Base-by-base conservation (phyloP, 768 basidiomycete genomes). In the Suillus plorans region DNA sequence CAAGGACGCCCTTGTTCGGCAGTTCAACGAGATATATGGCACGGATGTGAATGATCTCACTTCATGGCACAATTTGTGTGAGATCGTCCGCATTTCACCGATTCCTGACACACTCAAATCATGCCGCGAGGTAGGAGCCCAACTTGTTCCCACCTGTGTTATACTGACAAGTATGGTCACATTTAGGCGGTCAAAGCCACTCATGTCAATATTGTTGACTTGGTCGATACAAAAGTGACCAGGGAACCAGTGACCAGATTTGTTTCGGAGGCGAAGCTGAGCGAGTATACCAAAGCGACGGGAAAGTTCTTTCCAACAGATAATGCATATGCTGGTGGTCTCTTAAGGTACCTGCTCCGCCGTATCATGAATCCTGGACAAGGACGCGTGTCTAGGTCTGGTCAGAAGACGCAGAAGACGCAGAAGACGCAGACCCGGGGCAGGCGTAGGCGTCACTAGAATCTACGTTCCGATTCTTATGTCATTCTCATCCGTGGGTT, bases 151-250 rank as follows among this genome's bases (percentile, higher is more conserved):
- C 18, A 5, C 18, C 57, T 41, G 57, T 10, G 18, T 18, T 42
- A 31, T 31, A 25, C 22, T 65, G 41, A 36, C 44, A 44, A 47
- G 22, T 6, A 1, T 13, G 25, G 18, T 12, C 18, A 8, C 16
- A 25, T 41, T 55, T 20, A 77, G 77, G 45, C 61, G 10, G 64
- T 76, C 2, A 66, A 67, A 63, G 68, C 67, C 14, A 69, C 69
- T 1, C 70, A 74, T 14, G 71, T 80, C 53, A 77, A 80, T 50
- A 68, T 78, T 5, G 68, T 75, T 28, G 74, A 79, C 55, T 69
- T 80, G 45, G 49, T 78, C 22, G 66, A 76, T 22, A 60, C 68
- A 0, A 63, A 39, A 1, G 60, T 62, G 18, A 66, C 67, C 1
- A 64, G 68, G 5, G 28, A 62, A 0, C 60, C 63, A 6, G 72